Evolutionary conservation across 306 rosid species (phyloP).

Genomic region (Lablab purpureus): DNA sequence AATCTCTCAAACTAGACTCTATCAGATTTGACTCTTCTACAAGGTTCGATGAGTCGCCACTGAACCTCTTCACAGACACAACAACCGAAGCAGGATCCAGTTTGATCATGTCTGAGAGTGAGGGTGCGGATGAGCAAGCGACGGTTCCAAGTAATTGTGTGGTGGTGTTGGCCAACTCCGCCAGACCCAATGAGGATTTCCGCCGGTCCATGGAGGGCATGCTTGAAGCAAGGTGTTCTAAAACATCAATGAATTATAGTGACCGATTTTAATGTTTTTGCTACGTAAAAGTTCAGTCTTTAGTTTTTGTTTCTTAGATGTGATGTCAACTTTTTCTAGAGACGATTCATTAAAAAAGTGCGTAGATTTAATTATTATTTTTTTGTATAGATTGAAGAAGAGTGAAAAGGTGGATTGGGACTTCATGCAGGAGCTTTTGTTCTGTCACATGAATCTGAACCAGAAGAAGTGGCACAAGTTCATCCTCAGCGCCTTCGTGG

Average conservation of each 20-base stretch:
- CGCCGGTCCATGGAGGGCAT: conserved; percentile 67
- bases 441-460: conserved; percentile 65
- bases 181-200: conserved; percentile 65
- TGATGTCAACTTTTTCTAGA: too few species aligned
- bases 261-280: too few species aligned
- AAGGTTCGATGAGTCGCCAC: conserved; percentile 39
- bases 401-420: conserved; percentile 73
- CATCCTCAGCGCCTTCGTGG: conserved; percentile 75
- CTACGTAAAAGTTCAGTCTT: neutral
- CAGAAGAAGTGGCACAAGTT: conserved; percentile 68
- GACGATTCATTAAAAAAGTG: too few species aligned
- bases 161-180: conserved; percentile 65
- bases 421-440: conserved; percentile 82
- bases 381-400: conserved; percentile 19
- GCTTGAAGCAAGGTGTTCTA: conserved; percentile 52
- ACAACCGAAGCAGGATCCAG: conserved; percentile 54
- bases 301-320: too few species aligned
- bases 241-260: too few species aligned
- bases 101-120: conserved; percentile 6
- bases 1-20: conserved; percentile 25
- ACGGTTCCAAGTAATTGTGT: conserved; percentile 57
- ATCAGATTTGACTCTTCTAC: conserved; percentile 40
- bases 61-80: conserved; percentile 42
- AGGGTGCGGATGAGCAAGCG: neutral
- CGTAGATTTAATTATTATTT: neutral